A percentile compares a stretch with the other conserved stretches of the same genome.
Evolutionary conservation across 176 grass and related monocot genomes (phyloP).

Genomic region (Hordeum marinum): DNA sequence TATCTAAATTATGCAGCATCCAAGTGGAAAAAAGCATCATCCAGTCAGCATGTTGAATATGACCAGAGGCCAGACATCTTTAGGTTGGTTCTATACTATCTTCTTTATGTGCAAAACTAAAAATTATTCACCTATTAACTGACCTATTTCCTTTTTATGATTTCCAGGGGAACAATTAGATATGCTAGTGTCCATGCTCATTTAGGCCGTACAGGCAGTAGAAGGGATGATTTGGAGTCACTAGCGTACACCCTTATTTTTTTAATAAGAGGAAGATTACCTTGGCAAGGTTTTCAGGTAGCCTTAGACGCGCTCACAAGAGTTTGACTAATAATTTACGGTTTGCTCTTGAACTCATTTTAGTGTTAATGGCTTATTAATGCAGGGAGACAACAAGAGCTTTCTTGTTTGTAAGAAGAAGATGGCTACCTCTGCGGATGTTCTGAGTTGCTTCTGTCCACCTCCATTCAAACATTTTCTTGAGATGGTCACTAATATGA

Average conservation of each 20-base stretch:
- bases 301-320: neutral
- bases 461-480: constrained; percentile 83
- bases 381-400: constrained; percentile 84
- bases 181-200: constrained; percentile 95
- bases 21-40: constrained; percentile 59
- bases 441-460: constrained; percentile 69
- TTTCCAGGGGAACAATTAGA: constrained; percentile 76
- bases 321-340: constrained; percentile 8
- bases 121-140: neutral
- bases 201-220: constrained; percentile 81
- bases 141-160: constrained; percentile 28
- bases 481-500: constrained; percentile 77
- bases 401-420: constrained; percentile 98
- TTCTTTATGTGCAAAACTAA: constrained; percentile 22
- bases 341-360: neutral
- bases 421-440: constrained; percentile 69
- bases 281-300: constrained; percentile 96
- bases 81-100: constrained; percentile 50
- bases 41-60: constrained; percentile 72
- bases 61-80: constrained; percentile 89
- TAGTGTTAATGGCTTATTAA: constrained; percentile 20
- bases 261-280: constrained; percentile 80
- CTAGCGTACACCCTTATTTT: constrained; percentile 90
- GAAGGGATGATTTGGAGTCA: constrained; percentile 91
- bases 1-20: constrained; percentile 63